Conservation (phyloP, 2,329 filamentous ascomycete genomes). For the Akanthomyces dipterigenus region DNA sequence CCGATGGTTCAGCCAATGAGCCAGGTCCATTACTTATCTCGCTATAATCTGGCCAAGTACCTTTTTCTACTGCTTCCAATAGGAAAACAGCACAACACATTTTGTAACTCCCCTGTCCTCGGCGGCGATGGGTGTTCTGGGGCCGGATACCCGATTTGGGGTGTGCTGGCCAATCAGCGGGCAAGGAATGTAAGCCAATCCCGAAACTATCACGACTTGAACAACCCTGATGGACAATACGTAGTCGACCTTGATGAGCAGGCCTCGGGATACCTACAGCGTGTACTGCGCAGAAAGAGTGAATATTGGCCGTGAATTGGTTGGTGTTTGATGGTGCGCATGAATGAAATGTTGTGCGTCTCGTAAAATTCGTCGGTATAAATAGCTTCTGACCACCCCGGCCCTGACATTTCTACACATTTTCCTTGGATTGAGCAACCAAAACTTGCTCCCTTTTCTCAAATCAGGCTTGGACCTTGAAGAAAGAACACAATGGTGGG, state of each 20-base stretch:
- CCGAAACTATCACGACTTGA: slow-evolving; percentile 11
- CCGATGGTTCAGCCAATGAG: not conserved
- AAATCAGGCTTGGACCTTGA: not conserved
- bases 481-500: not conserved
- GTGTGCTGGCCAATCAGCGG: not conserved
- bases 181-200: slow-evolving; percentile 2
- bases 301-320: not conserved
- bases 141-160: slow-evolving; percentile 1
- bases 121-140: not conserved
- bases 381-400: not conserved
- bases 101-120: not conserved
- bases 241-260: slow-evolving; percentile 9
- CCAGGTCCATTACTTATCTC: not conserved
- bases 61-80: not conserved
- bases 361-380: slow-evolving; percentile 3
- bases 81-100: not conserved
- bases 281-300: not conserved
- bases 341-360: slow-evolving; percentile 2
- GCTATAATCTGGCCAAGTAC: not conserved
- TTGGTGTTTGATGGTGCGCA: not conserved
- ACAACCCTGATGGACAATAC: slow-evolving; percentile 9
- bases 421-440: not conserved
- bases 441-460: not conserved
- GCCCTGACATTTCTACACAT: not conserved
- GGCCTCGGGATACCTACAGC: not conserved